These are phyloP conservation scores for Pluteus cervinus DNA, from an alignment of 768 basidiomycete species.

Conservation along the genomic window DNA sequence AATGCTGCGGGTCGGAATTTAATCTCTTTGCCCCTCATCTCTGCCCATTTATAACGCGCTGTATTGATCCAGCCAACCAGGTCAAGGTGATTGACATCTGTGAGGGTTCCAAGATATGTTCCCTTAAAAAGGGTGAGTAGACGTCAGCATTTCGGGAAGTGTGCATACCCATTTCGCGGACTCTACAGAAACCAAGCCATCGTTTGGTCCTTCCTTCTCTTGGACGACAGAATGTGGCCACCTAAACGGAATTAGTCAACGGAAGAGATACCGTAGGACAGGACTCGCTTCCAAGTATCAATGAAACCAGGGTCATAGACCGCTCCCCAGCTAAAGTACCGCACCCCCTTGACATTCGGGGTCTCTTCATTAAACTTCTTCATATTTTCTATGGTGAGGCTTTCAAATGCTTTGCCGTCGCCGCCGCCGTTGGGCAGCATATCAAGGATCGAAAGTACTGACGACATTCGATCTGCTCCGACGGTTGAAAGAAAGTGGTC, in stretches of 20 bases:
- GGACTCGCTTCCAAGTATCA: slow-evolving; percentile 73
- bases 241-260: slow-evolving; percentile 18
- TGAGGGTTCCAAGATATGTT: slow-evolving; percentile 89
- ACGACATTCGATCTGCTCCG: slow-evolving; percentile 61
- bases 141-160: slow-evolving; percentile 1
- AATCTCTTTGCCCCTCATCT: slow-evolving; percentile 84
- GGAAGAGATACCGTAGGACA: slow-evolving; percentile 8
- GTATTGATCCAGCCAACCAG: slow-evolving; percentile 93
- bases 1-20: slow-evolving; percentile 90
- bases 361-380: slow-evolving; percentile 81
- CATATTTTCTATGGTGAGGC: slow-evolving; percentile 83
- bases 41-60: slow-evolving; percentile 83
- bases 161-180: slow-evolving; percentile 75
- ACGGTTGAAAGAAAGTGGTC: slow-evolving; percentile 80
- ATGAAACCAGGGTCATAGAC: slow-evolving; percentile 83
- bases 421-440: slow-evolving; percentile 89
- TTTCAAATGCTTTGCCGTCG: slow-evolving; percentile 91
- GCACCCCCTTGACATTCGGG: slow-evolving; percentile 69
- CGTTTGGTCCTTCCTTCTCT: slow-evolving; percentile 88
- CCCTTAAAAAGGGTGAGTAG: slow-evolving; percentile 41
- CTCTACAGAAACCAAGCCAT: slow-evolving; percentile 86
- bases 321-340: slow-evolving; percentile 96
- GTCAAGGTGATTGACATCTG: slow-evolving; percentile 87
- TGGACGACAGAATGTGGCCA: slow-evolving; percentile 78
- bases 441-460: slow-evolving; percentile 69